phyloP scores from a whole-genome alignment of 2,329 filamentous ascomycete genomes.

The Seiridium cupressi region DNA sequence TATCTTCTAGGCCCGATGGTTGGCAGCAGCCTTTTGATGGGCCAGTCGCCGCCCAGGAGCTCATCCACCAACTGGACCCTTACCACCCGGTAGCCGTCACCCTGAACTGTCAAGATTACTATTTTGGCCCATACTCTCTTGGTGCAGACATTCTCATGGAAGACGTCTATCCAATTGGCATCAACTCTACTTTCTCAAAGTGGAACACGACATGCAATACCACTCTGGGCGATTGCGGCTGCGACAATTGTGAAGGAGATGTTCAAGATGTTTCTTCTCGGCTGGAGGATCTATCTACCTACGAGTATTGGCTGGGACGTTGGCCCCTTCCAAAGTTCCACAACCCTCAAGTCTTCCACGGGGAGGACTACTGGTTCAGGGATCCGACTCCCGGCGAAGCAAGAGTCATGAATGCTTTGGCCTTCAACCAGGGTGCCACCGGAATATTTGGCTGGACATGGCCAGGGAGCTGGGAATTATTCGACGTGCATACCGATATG shows the following conservation, averaged over 20 bases:
- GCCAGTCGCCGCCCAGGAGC: constrained; percentile 37
- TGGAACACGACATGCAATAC: constrained; percentile 57
- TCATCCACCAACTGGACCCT: constrained; percentile 50
- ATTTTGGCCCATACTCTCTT: constrained; percentile 52
- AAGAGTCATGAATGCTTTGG: constrained; percentile 42
- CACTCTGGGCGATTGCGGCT: constrained; percentile 62
- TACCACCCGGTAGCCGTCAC: constrained; percentile 61
- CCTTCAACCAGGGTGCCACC: constrained; percentile 43
- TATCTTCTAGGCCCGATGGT: constrained; percentile 27
- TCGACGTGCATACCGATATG: constrained; percentile 36
- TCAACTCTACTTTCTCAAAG: constrained; percentile 51
- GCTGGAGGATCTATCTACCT: constrained; percentile 34
- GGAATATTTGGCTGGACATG: constrained; percentile 45
- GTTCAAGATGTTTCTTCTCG: constrained; percentile 48
- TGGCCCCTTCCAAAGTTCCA: constrained; percentile 36
- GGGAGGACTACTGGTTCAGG: constrained; percentile 46
- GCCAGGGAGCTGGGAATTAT: constrained; percentile 35
- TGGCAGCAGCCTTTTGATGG: constrained; percentile 51
- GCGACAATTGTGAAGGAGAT: constrained; percentile 56
- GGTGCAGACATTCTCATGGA: constrained; percentile 59
- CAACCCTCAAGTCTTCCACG: constrained; percentile 46
- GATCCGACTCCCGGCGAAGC: constrained; percentile 42
- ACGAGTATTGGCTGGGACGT: constrained; percentile 38
- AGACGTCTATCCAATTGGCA: constrained; percentile 59
- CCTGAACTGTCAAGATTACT: constrained; percentile 62